Conservation (phyloP, 306 rosid genomes). For the Corylus heterophylla region DNA sequence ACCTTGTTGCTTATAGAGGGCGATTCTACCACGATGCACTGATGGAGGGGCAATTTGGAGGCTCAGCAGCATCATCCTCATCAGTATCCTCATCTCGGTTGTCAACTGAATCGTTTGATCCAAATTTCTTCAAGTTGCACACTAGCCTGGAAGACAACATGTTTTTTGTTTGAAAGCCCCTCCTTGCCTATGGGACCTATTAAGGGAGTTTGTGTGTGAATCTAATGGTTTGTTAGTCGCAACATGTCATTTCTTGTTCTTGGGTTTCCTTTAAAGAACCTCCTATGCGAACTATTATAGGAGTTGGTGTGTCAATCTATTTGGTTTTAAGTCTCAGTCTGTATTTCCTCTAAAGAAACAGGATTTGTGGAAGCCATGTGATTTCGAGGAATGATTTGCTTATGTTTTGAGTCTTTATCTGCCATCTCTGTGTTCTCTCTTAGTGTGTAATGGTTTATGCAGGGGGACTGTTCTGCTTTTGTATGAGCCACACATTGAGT, state of each 20-base stretch:
- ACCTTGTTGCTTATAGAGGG: conserved; percentile 82
- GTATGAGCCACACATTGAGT: no score
- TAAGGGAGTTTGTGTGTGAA: conserved; percentile 55
- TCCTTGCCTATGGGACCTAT: conserved; percentile 13
- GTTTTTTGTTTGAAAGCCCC: conserved; percentile 53
- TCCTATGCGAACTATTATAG: no score
- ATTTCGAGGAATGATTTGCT: neutral
- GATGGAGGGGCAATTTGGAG: conserved; percentile 32
- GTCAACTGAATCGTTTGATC: conserved; percentile 37
- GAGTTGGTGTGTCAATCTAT: no score
- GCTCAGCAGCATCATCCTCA: conserved; percentile 35
- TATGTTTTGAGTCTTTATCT: no score
- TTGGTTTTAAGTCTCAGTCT: no score
- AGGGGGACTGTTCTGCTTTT: no score
- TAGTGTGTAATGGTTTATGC: no score
- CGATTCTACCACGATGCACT: conserved; percentile 60
- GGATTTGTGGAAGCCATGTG: neutral
- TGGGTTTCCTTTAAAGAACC: neutral
- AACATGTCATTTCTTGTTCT: neutral
- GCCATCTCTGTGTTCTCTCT: no score
- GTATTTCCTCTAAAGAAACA: neutral
- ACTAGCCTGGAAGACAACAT: conserved; percentile 51
- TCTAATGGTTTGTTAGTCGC: conserved; percentile 37
- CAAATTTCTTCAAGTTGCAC: conserved; percentile 51
- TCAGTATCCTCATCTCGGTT: conserved; percentile 26